These are phyloP conservation scores for Linaria vulgaris DNA, from an alignment of 257 asterid species.

Conservation along the genomic window DNA sequence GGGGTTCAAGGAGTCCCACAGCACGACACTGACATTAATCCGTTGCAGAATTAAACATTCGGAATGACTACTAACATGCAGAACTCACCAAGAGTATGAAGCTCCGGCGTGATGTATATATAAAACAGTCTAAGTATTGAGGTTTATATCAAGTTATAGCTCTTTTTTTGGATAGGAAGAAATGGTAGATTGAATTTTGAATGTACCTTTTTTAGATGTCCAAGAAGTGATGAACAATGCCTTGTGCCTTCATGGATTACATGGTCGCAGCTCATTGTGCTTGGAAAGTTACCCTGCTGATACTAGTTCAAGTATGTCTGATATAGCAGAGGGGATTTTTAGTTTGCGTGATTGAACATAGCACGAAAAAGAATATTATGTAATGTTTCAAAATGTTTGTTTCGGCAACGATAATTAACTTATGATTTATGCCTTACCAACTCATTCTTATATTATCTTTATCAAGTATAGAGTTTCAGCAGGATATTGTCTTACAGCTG, in stretches of 20 bases:
- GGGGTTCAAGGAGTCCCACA: constrained; percentile 86
- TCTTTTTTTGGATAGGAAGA: constrained; percentile 7
- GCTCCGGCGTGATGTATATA: constrained; percentile 26
- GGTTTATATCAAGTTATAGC: constrained; percentile 20
- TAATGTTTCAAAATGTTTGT: too few species aligned
- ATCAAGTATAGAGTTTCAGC: too few species aligned
- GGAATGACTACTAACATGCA: constrained; percentile 25
- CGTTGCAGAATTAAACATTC: constrained; percentile 20
- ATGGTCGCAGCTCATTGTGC: too few species aligned
- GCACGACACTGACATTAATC: constrained; percentile 62
- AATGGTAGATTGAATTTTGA: constrained; percentile 4
- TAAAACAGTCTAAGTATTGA: constrained; percentile 22
- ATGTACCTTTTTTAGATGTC: background rate
- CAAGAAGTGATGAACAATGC: background rate
- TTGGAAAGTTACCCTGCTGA: too few species aligned
- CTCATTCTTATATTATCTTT: too few species aligned
- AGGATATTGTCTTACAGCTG: too few species aligned
- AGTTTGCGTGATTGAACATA: background rate
- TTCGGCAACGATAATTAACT: too few species aligned
- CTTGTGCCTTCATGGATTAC: too few species aligned
- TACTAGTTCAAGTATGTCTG: too few species aligned
- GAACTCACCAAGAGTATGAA: background rate
- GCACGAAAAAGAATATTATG: background rate
- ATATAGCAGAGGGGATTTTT: too few species aligned
- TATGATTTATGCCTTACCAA: too few species aligned